Evolutionary conservation across 225 moss, liverwort and hornwort species (phyloP).

Genomic region (Pseudoscleropodium purum): DNA sequence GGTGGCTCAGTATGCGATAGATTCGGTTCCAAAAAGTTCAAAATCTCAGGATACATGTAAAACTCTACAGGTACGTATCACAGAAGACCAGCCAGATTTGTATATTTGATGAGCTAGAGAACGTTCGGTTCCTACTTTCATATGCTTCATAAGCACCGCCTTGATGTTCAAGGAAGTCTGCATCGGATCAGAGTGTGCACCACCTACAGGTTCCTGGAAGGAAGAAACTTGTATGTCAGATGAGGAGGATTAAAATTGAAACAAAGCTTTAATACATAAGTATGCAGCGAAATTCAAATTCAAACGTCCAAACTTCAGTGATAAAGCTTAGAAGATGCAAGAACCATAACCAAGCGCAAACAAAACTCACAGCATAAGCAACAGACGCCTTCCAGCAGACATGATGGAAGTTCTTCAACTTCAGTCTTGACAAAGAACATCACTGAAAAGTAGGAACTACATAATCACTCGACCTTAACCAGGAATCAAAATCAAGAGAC

Average conservation of each 20-base stretch:
- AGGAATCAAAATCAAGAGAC: neutral
- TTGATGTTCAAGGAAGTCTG: constrained; percentile 90
- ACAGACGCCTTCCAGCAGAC: neutral
- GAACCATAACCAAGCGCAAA: neutral
- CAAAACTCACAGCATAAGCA: neutral
- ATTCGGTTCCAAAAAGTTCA: neutral
- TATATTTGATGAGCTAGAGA: neutral
- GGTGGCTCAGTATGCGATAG: neutral
- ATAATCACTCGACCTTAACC: neutral
- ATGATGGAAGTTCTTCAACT: neutral
- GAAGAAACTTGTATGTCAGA: neutral
- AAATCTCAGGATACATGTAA: neutral
- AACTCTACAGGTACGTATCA: neutral
- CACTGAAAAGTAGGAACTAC: neutral
- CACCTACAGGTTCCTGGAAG: constrained; percentile 83
- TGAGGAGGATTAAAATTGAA: neutral
- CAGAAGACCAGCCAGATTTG: neutral
- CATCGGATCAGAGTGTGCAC: constrained; percentile 90
- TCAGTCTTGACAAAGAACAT: neutral
- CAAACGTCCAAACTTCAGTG: neutral
- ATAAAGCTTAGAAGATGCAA: neutral
- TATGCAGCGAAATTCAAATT: neutral
- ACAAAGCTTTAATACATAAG: neutral
- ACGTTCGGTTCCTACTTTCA: constrained; percentile 44
- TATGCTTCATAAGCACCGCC: constrained; percentile 59